Evolutionary conservation across 305 asterid species (phyloP).

Genomic region (Fraxinus greggii): DNA sequence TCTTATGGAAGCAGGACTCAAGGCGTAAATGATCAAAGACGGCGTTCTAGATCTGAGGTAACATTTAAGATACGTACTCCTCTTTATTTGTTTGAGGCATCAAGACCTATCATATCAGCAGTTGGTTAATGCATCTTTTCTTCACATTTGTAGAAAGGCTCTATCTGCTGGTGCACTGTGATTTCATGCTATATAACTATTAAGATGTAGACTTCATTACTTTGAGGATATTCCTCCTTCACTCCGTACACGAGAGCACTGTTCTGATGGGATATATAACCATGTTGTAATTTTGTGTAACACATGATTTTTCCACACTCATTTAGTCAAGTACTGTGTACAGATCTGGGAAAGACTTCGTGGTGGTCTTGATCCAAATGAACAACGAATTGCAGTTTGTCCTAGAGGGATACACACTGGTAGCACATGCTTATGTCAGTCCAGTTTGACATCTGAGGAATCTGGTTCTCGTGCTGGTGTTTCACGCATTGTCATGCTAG

Average conservation of each 20-base stretch:
- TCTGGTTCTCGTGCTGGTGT: slow-evolving; percentile 72
- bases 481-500: slow-evolving; percentile 87
- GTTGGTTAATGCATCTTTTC: slow-evolving; percentile 1
- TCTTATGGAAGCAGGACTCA: slow-evolving; percentile 43
- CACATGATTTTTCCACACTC: background rate
- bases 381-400: slow-evolving; percentile 51
- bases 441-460: slow-evolving; percentile 60
- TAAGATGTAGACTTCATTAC: background rate
- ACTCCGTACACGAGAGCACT: background rate
- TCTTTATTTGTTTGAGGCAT: background rate
- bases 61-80: background rate
- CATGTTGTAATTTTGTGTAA: slow-evolving; percentile 10
- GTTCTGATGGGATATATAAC: slow-evolving; percentile 10
- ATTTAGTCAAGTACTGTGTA: slow-evolving; percentile 21
- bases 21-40: slow-evolving; percentile 45
- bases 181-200: background rate
- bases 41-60: slow-evolving; percentile 82
- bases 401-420: slow-evolving; percentile 72
- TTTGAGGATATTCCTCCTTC: background rate
- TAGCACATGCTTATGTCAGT: slow-evolving; percentile 73
- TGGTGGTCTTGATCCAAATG: slow-evolving; percentile 44
- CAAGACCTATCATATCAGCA: background rate
- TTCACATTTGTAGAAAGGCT: background rate
- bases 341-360: slow-evolving; percentile 78
- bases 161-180: background rate